Evolutionary conservation across 2,329 filamentous ascomycete species (phyloP).

Genomic region (Aspergillus udagawae): DNA sequence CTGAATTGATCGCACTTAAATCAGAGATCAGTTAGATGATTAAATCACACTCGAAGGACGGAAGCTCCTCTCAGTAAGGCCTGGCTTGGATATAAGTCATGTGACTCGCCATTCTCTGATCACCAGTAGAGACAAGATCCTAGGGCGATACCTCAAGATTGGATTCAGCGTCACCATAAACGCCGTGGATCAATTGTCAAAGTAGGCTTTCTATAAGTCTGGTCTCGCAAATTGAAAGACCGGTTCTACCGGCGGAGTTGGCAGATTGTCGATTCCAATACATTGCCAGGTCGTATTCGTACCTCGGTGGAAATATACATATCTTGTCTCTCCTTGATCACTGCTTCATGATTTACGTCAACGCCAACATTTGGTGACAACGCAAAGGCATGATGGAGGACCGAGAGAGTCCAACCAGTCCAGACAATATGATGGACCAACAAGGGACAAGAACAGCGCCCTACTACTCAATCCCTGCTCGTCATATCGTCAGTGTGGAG

Average conservation of each 20-base stretch:
- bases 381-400: neutral
- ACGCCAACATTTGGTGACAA: neutral
- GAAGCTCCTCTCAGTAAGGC: neutral
- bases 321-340: neutral
- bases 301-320: neutral
- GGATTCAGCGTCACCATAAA: neutral
- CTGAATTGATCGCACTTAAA: neutral
- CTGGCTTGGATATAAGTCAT: neutral
- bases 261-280: neutral
- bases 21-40: neutral
- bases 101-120: neutral
- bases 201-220: neutral
- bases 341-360: neutral
- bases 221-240: neutral
- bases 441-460: constrained; percentile 36
- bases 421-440: constrained; percentile 18
- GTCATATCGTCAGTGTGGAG: constrained; percentile 58
- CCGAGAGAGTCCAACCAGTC: neutral
- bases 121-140: neutral
- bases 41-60: too few species aligned
- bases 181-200: neutral
- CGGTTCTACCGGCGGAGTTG: neutral
- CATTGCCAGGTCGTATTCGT: neutral
- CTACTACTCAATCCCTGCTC: constrained; percentile 49
- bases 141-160: neutral